Evolutionary conservation across 129 eudicot species (phyloP).

Genomic region (Centaurea solstitialis): DNA sequence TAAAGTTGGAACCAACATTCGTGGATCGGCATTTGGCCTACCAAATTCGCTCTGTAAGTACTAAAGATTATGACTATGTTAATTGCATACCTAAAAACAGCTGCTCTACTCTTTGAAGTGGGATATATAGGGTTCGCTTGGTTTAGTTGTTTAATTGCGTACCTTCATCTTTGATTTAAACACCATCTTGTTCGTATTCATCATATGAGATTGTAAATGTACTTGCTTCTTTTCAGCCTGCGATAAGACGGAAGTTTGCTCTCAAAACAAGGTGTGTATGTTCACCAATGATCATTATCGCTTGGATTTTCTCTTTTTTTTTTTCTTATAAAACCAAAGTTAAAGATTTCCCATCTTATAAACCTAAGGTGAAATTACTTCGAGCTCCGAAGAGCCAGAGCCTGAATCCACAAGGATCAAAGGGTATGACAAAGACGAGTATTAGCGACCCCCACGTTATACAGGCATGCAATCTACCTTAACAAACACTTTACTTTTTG

Average conservation of each 20-base stretch:
- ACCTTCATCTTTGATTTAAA: neutral
- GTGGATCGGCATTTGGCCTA: constrained; percentile 21
- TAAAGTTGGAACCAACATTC: constrained; percentile 17
- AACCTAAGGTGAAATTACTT: constrained; percentile 34
- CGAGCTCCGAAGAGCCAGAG: constrained; percentile 32
- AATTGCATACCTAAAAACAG: neutral
- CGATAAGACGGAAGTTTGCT: constrained; percentile 31
- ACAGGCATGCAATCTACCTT: constrained; percentile 31
- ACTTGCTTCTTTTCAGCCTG: constrained; percentile 44
- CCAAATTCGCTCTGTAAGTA: constrained; percentile 33
- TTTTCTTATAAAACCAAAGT: constrained; percentile 13
- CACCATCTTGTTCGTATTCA: constrained; percentile 14
- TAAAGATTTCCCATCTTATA: constrained; percentile 1
- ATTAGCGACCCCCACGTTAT: constrained; percentile 6
- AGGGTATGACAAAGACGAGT: constrained; percentile 15
- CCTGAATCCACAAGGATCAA: constrained; percentile 31
- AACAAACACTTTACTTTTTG: neutral
- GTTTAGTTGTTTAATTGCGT: neutral
- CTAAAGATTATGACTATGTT: neutral
- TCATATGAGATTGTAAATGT: constrained; percentile 11
- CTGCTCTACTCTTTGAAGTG: neutral
- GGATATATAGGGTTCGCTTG: neutral
- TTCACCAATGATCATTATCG: constrained; percentile 9
- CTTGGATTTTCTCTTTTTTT: neutral
- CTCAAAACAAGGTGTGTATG: constrained; percentile 45